Conservation (phyloP, 2,329 filamentous ascomycete genomes). For the Fusarium musae region DNA sequence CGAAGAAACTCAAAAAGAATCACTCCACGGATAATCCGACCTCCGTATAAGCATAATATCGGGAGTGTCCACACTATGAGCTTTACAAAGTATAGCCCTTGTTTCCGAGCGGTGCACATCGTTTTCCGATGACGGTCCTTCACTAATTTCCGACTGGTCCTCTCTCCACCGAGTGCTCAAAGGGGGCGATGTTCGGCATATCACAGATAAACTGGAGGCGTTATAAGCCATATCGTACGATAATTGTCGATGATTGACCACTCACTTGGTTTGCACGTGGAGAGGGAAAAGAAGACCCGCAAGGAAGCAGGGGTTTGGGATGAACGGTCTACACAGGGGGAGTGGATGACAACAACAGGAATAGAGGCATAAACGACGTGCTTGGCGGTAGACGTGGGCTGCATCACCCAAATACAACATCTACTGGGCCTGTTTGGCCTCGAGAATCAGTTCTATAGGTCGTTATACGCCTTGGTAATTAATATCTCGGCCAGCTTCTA, state of each 20-base stretch:
- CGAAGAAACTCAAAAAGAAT: neutral
- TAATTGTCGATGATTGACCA: conserved; percentile 10
- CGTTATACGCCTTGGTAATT: neutral
- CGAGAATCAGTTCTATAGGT: neutral
- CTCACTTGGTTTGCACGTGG: conserved; percentile 20
- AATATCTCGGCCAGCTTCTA: neutral
- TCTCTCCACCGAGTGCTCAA: conserved; percentile 14
- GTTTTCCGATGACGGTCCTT: conserved; percentile 18
- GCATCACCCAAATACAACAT: neutral
- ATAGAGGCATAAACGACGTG: conserved; percentile 5
- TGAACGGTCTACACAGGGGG: conserved; percentile 14
- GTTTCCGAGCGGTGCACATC: conserved; percentile 11
- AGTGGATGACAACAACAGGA: conserved; percentile 2
- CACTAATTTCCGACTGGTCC: conserved; percentile 31
- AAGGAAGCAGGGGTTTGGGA: conserved; percentile 21
- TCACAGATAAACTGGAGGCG: neutral
- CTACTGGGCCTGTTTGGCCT: neutral
- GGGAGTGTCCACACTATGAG: neutral
- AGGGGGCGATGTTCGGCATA: neutral
- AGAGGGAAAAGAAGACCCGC: neutral
- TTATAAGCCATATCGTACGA: conserved; percentile 23
- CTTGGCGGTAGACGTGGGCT: neutral
- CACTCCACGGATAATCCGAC: conserved; percentile 24
- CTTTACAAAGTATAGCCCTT: neutral
- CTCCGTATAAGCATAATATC: conserved; percentile 7